Percentiles rank a stretch among this genome's conserved stretches.
phyloP scores from a whole-genome alignment of 371 early-diverging fungal genomes.

The Smittium culicis region DNA sequence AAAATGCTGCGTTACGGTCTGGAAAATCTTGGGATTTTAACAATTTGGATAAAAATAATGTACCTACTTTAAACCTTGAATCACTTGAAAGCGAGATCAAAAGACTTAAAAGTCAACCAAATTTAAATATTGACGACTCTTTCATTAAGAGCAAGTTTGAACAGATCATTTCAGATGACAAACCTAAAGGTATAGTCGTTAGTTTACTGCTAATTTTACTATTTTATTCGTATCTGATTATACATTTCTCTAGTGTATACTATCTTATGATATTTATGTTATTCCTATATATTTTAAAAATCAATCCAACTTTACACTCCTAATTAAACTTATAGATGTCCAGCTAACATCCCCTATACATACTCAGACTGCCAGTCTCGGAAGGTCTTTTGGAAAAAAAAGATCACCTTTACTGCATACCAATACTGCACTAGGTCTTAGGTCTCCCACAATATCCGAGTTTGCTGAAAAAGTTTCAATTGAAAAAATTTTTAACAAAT shows the following conservation, averaged over 20 bases:
- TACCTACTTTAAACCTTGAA: constrained; percentile 19
- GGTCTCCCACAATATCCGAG: neutral
- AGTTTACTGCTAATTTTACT: too few relatives aligned
- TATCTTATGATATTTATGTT: too few relatives aligned
- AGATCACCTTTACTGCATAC: neutral
- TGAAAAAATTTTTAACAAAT: neutral
- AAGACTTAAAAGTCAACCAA: constrained; percentile 24
- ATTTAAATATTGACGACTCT: constrained; percentile 14
- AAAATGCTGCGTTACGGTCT: constrained; percentile 31
- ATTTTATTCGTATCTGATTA: neutral
- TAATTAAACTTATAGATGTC: neutral
- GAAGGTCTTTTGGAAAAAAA: neutral
- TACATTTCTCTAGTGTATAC: too few relatives aligned
- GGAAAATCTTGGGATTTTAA: constrained; percentile 21
- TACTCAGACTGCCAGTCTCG: neutral
- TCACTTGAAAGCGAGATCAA: constrained; percentile 26
- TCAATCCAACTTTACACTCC: too few relatives aligned
- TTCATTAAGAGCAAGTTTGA: constrained; percentile 26
- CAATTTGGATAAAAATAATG: neutral
- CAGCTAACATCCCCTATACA: neutral
- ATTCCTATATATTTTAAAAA: too few relatives aligned
- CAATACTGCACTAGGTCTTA: neutral
- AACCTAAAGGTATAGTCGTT: neutral
- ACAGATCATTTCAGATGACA: constrained; percentile 15
- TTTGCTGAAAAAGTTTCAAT: neutral